A percentile compares a stretch with the other conserved stretches of the same genome.
Conservation (phyloP, 2,329 filamentous ascomycete species). For the Hymenoscyphus fructigenus region DNA sequence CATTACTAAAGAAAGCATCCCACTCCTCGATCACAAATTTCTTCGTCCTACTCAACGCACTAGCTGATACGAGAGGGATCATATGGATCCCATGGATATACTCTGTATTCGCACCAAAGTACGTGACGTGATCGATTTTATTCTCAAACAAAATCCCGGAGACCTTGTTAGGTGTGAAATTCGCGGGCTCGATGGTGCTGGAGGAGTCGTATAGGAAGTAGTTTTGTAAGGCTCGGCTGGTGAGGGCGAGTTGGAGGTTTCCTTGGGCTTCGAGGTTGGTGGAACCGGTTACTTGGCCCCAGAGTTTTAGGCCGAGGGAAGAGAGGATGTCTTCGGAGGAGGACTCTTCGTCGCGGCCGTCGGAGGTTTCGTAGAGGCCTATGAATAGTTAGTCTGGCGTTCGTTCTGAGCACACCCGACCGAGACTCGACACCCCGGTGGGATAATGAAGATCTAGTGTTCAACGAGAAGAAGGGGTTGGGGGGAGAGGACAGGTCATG, state of each 20-base stretch:
- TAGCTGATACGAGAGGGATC: constrained; percentile 41
- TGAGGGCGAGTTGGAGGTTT: constrained; percentile 80
- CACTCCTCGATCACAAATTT: constrained; percentile 81
- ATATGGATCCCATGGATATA: constrained; percentile 58
- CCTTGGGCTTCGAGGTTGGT: constrained; percentile 71
- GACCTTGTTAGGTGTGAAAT: constrained; percentile 80
- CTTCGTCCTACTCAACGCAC: constrained; percentile 62
- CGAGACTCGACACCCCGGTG: too few relatives aligned
- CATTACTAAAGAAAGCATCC: constrained; percentile 71
- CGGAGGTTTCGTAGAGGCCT: constrained; percentile 63
- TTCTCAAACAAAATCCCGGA: constrained; percentile 82
- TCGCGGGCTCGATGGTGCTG: constrained; percentile 69
- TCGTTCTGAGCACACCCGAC: too few relatives aligned
- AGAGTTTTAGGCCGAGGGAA: constrained; percentile 83
- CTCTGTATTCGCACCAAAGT: constrained; percentile 73
- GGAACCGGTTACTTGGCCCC: constrained; percentile 79
- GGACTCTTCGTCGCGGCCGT: constrained; percentile 85
- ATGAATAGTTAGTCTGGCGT: background rate
- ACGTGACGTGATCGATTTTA: constrained; percentile 90
- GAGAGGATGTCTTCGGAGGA: constrained; percentile 89
- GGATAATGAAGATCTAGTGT: background rate
- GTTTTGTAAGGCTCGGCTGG: constrained; percentile 68
- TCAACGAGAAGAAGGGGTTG: background rate
- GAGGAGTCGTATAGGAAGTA: constrained; percentile 79
- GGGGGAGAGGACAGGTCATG: background rate